Conservation (phyloP, 1,284 basidiomycete genomes). For the Papiliotrema terrestris region DNA sequence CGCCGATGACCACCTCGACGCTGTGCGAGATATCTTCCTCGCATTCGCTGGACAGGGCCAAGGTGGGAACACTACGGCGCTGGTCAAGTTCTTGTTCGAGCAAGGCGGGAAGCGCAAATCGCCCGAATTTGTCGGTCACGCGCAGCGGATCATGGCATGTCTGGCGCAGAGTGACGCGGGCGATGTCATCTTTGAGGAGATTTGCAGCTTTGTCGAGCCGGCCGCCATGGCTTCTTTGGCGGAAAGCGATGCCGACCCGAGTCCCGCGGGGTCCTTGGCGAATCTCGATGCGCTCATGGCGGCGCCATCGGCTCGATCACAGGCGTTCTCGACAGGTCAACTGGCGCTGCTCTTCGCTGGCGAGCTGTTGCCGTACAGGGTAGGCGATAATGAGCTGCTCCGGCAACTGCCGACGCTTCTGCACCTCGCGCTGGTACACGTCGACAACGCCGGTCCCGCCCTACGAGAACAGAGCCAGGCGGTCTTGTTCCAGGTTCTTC, state of each 20-base stretch:
- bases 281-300: constrained; percentile 45
- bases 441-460: constrained; percentile 70
- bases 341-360: constrained; percentile 83
- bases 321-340: constrained; percentile 68
- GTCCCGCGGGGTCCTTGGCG: constrained; percentile 54
- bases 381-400: constrained; percentile 62
- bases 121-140: constrained; percentile 71
- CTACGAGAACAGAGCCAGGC: constrained; percentile 67
- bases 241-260: constrained; percentile 65
- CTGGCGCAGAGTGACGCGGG: constrained; percentile 75
- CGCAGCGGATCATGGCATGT: constrained; percentile 77
- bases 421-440: constrained; percentile 75
- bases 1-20: constrained; percentile 71
- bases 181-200: constrained; percentile 70
- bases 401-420: constrained; percentile 70
- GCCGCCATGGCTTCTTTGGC: constrained; percentile 70
- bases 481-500: constrained; percentile 74
- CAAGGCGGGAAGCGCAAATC: constrained; percentile 81
- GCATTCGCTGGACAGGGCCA: constrained; percentile 52
- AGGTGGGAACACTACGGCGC: constrained; percentile 65
- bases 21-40: constrained; percentile 76
- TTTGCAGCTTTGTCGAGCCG: constrained; percentile 80
- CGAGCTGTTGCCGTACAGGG: constrained; percentile 73
- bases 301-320: constrained; percentile 27
- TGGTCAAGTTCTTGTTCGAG: constrained; percentile 79